phyloP scores from a whole-genome alignment of 768 basidiomycete species.

The Dioszegia aurantiaca region DNA sequence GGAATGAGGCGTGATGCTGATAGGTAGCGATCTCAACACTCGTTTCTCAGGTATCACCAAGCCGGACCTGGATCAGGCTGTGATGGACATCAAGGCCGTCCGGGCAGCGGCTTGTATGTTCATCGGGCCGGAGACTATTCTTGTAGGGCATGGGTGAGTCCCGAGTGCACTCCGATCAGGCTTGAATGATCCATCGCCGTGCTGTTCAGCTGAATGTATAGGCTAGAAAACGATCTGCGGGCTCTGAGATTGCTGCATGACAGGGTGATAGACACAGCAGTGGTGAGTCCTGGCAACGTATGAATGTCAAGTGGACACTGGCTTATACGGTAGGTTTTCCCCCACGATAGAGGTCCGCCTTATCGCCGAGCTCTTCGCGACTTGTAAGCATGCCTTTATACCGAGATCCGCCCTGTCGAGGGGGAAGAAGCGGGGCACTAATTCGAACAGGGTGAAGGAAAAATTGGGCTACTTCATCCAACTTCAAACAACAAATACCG shows the following conservation, averaged over 20 bases:
- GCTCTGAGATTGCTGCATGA: slow-evolving; percentile 82
- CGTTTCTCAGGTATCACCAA: slow-evolving; percentile 55
- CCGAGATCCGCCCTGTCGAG: background rate
- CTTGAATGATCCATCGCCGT: background rate
- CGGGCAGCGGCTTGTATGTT: slow-evolving; percentile 66
- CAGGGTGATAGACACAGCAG: slow-evolving; percentile 78
- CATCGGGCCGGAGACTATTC: slow-evolving; percentile 74
- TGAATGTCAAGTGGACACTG: background rate
- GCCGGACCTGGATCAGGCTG: slow-evolving; percentile 56
- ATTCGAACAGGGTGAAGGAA: slow-evolving; percentile 67
- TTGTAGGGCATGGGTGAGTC: slow-evolving; percentile 65
- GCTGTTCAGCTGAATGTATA: slow-evolving; percentile 35
- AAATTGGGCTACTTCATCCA: slow-evolving; percentile 79
- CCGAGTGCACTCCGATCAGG: too few relatives aligned
- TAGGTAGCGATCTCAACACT: slow-evolving; percentile 74
- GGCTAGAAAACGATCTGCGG: slow-evolving; percentile 86
- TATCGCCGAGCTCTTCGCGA: slow-evolving; percentile 77
- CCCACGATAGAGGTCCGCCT: slow-evolving; percentile 72
- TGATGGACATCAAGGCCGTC: slow-evolving; percentile 65
- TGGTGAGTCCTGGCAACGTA: slow-evolving; percentile 47
- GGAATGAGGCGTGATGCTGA: too few relatives aligned
- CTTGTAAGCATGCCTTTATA: slow-evolving; percentile 59
- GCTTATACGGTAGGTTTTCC: slow-evolving; percentile 61
- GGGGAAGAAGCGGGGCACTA: background rate
- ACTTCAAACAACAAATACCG: slow-evolving; percentile 66